phyloP scores from a whole-genome alignment of 345 rosid genomes.

The Eucalyptus erythrocorys region DNA sequence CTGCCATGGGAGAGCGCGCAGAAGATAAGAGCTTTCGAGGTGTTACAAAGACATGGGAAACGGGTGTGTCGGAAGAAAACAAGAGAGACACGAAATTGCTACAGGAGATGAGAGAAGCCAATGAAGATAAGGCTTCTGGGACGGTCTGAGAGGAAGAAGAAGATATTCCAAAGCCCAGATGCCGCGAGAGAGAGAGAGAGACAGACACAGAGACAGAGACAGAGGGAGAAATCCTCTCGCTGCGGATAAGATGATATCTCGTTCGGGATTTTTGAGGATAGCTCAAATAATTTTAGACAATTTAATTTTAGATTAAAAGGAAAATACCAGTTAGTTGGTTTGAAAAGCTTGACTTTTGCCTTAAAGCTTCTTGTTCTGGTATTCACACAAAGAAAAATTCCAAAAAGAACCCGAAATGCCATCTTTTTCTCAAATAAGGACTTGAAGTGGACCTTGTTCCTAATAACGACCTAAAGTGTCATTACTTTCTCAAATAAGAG shows the following conservation, averaged over 20 bases:
- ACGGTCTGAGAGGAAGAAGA: background rate
- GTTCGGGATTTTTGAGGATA: background rate
- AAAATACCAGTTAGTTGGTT: background rate
- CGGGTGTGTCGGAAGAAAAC: background rate
- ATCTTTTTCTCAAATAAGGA: no score
- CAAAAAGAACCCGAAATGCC: no score
- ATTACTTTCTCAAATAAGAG: no score
- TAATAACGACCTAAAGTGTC: no score
- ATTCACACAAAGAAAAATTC: background rate
- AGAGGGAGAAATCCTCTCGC: slow-evolving; percentile 3
- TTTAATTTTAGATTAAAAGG: background rate
- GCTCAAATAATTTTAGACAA: background rate
- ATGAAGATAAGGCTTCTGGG: background rate
- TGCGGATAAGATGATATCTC: slow-evolving; percentile 24
- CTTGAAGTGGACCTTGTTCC: no score
- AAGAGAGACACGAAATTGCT: background rate
- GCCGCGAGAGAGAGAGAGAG: background rate
- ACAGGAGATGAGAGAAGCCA: background rate
- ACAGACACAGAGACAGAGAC: background rate
- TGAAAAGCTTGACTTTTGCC: background rate
- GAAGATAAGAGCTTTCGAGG: background rate
- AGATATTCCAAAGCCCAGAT: background rate
- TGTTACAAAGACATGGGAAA: background rate
- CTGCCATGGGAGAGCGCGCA: slow-evolving; percentile 22
- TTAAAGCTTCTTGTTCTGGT: accelerated